These are phyloP conservation scores for Saccharomycopsis phalli DNA, from an alignment of 1,139 yeast genomes.

Conservation along the genomic window DNA sequence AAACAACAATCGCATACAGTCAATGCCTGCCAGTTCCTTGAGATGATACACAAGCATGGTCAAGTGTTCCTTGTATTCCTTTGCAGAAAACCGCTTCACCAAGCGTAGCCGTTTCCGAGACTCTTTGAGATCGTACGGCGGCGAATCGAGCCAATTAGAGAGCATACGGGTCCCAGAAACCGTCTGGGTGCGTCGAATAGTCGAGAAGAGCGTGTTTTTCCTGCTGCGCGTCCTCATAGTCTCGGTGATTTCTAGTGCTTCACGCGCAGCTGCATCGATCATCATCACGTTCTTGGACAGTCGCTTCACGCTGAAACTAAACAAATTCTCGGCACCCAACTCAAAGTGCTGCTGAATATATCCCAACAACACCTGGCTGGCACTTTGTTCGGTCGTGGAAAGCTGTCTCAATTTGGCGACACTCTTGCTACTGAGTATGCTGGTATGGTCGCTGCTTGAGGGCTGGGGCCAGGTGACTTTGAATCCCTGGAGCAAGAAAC, in stretches of 20 bases:
- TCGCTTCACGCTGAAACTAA: constrained; percentile 34
- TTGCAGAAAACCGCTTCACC: constrained; percentile 44
- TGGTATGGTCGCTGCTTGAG: constrained; percentile 28
- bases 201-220: constrained; percentile 61
- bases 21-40: constrained; percentile 32
- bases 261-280: constrained; percentile 75
- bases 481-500: constrained; percentile 22
- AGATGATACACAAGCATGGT: constrained; percentile 27
- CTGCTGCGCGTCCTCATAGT: constrained; percentile 49
- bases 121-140: constrained; percentile 51
- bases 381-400: constrained; percentile 29
- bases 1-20: constrained; percentile 48
- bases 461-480: constrained; percentile 24
- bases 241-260: constrained; percentile 64
- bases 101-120: constrained; percentile 53
- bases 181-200: constrained; percentile 67
- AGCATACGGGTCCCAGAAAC: constrained; percentile 73
- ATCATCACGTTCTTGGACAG: constrained; percentile 50
- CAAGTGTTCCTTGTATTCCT: constrained; percentile 25
- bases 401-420: constrained; percentile 31
- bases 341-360: constrained; percentile 21
- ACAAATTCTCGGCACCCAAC: constrained; percentile 22
- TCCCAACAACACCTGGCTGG: constrained; percentile 29
- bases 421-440: constrained; percentile 26
- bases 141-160: constrained; percentile 77